These are phyloP conservation scores for Chrysanthemum makinoi DNA, from an alignment of 129 eudicot species.

Conservation along the genomic window DNA sequence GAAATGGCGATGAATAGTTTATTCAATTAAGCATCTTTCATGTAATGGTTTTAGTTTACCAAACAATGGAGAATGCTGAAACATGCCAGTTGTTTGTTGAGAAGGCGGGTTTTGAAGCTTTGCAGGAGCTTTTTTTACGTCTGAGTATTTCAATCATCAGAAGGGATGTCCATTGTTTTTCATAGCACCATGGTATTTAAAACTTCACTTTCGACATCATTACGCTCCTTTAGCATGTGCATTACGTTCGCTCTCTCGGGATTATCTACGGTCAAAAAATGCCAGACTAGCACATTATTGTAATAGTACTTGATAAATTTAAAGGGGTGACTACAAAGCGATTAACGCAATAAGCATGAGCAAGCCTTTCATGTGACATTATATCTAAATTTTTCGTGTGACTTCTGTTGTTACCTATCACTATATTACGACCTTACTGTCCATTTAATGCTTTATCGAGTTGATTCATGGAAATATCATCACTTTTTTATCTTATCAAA, in stretches of 20 bases:
- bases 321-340: too few species aligned
- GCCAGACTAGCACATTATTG: too few species aligned
- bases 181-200: constrained; percentile 96
- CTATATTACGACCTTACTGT: too few species aligned
- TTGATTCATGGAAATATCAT: too few species aligned
- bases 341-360: too few species aligned
- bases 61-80: constrained; percentile 95
- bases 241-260: constrained; percentile 79
- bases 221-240: constrained; percentile 91
- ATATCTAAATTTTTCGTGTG: too few species aligned
- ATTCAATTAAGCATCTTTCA: constrained; percentile 78
- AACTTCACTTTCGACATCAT: constrained; percentile 89
- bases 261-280: too few species aligned
- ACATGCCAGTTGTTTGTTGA: constrained; percentile 96
- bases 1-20: constrained; percentile 71
- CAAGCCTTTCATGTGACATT: too few species aligned
- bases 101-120: constrained; percentile 75
- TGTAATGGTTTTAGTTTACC: constrained; percentile 91
- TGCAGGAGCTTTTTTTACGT: constrained; percentile 71
- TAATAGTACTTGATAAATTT: too few species aligned
- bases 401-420: too few species aligned
- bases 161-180: constrained; percentile 95
- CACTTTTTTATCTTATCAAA: too few species aligned
- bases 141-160: constrained; percentile 87
- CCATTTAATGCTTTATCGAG: too few species aligned